Base-by-base conservation (phyloP, 805 yeast species). In the Sugiyamaella americana region DNA sequence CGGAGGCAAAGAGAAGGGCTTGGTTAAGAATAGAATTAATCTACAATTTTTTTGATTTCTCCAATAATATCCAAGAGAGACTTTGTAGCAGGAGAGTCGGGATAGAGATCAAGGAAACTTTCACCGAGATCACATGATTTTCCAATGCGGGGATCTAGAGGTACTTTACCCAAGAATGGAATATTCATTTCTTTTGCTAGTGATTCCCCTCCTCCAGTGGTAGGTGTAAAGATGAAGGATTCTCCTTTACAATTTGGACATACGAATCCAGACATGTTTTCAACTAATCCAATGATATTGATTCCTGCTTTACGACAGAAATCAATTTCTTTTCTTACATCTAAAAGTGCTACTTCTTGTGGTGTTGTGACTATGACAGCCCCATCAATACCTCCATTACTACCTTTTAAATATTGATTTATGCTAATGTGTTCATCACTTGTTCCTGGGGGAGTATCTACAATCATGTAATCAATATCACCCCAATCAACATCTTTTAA, bases 371-470 rank as follows among this genome's bases (percentile, higher is more conserved):
- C 93, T 2, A 93, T 75, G 24, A 93, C 71, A 0, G 98, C 98
- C 1, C 99, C 99, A 62, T 91, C 97, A 1, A 93, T 80, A 16
- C 47, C 47, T 8, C 13, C 38, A 0, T 96, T 96, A 3, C 84
- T 79, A 30, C 87, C 95, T 58, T 86, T 84, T 75, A 93, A 70
- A 60, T 86, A 89, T 43, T 85, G 81, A 26, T 89, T 86, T 26
- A 93, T 89, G 5, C 95, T 82, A 37, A 93, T 73, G 66, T 93
- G 99, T 63, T 93, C 99, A 65, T 93, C 99, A 0, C 96, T 84
- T 0, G 99, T 93, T 0, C 99, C 98, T 0, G 99, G 99, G 0
- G 98, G 99, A 0, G 99, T 93, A 59, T 93, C 99, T 16, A 93
- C 84, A 13, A 93, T 75, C 54, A 93, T 70, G 59, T 85, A 93